A percentile compares a stretch with the other conserved stretches of the same genome.
Conservation (phyloP, 495 filamentous ascomycete species). For the Tirmania nivea region DNA sequence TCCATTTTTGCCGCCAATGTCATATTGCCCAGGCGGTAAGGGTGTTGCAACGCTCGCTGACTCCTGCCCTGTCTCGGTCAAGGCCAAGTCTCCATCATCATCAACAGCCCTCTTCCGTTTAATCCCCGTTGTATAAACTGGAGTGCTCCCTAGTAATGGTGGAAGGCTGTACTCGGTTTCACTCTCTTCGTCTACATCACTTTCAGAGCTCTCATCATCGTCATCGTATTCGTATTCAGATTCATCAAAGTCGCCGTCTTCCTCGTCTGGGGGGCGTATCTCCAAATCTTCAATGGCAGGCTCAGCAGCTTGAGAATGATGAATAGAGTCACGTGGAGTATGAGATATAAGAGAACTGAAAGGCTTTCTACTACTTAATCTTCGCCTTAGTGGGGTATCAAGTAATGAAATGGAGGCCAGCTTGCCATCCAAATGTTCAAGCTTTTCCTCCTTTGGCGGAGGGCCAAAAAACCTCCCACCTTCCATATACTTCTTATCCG, state of each 20-base stretch:
- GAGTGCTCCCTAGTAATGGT: constrained; percentile 14
- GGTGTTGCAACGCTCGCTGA: not conserved
- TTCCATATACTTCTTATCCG: constrained; percentile 17
- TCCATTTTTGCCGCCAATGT: not conserved
- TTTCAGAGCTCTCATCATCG: not conserved
- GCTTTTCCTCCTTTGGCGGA: not conserved
- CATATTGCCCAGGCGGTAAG: not conserved
- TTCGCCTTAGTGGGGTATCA: not conserved
- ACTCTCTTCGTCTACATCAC: constrained; percentile 11
- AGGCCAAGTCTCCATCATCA: constrained; percentile 6
- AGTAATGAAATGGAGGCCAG: not conserved
- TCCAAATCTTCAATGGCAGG: constrained; percentile 8
- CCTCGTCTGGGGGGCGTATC: constrained; percentile 6
- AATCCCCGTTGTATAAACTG: constrained; percentile 13
- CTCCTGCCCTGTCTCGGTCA: constrained; percentile 1
- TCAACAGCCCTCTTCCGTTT: constrained; percentile 15
- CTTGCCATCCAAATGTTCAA: not conserved
- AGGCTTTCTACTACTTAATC: not conserved
- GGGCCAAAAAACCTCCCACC: constrained; percentile 18
- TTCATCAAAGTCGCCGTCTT: constrained; percentile 11
- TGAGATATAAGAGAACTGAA: not conserved
- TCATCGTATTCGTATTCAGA: constrained; percentile 6
- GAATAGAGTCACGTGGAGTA: constrained; percentile 2
- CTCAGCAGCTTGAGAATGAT: constrained; percentile 4
- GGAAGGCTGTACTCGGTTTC: constrained; percentile 13